Evolutionary conservation across 768 basidiomycete genomes (phyloP), one percentile per base, ranked within the genome.

Genomic region (Lepiota brunneoincarnata): DNA sequence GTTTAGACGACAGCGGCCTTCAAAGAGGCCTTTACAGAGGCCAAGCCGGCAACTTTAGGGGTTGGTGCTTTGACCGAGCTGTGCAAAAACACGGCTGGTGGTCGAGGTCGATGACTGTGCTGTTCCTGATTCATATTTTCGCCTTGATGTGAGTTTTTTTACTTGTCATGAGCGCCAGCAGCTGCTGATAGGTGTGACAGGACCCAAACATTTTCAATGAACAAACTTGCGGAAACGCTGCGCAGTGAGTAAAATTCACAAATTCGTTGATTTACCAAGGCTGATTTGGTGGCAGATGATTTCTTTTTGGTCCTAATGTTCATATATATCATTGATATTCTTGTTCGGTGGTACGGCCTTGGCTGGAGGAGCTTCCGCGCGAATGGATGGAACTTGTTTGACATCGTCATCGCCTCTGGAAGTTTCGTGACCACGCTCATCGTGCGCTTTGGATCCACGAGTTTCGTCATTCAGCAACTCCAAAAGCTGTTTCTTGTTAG

Each of bases 351-450:
- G 41, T 84, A 78, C 61, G 96, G 96, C 1, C 79, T 98, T 2
- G 94, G 95, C 1, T 87, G 86, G 84, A 68, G 67, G 14, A 90
- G 87, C 65, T 97, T 91, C 75, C 78, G 79, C n/a, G 82, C 85
- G 26, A 92, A 94, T 60, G 92, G 94, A 5, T 98, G 96, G 95
- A 97, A 96, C 64, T 61, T 93, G 1, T 98, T 95, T 68, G 95
- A 98, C 60, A 70, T 94, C 39, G 62, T 91, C 12, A 86, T 91
- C 21, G 84, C 93, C 15, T 74, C 72, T 2, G 95, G 96, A 5
- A 91, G 88, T 60, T 84, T 95, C 62, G 77, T 85, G 37, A 94
- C 94, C 1, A 96, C 91, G 0, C 64, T 95, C 24, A 72, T 89
- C 18, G 83, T 91, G 37, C 79, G 79, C 3, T 79, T 88, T 61